A percentile compares a stretch with the other conserved stretches of the same genome.
phyloP scores from a whole-genome alignment of 345 rosid species.

The Citrus maxima region DNA sequence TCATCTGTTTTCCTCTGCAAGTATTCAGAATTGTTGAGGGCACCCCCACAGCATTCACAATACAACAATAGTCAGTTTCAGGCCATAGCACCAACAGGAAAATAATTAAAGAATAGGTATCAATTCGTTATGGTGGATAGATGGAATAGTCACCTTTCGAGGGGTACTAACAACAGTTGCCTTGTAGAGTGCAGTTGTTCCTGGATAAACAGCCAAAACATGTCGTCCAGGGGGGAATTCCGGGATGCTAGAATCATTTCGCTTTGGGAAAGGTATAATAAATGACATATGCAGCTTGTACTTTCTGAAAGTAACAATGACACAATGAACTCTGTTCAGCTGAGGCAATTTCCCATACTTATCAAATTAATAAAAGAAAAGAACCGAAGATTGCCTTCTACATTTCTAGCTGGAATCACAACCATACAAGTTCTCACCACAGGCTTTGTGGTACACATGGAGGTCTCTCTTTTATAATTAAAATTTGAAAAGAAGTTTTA shows the following conservation, averaged over 20 bases:
- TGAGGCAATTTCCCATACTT: neutral
- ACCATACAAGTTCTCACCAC: neutral
- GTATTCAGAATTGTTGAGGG: slow-evolving; percentile 10
- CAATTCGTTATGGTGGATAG: neutral
- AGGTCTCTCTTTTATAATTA: neutral
- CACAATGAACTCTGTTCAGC: slow-evolving; percentile 7
- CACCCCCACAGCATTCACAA: slow-evolving; percentile 22
- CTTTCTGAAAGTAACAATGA: slow-evolving; percentile 43
- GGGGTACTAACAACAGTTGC: slow-evolving; percentile 82
- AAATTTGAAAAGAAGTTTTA: neutral
- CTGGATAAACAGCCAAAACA: slow-evolving; percentile 99
- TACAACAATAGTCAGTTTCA: slow-evolving; percentile 27
- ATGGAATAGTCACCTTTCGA: slow-evolving; percentile 52
- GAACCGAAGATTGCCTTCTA: neutral
- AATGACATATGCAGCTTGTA: slow-evolving; percentile 80
- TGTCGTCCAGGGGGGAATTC: slow-evolving; percentile 69
- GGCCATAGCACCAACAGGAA: neutral
- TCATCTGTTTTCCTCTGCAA: slow-evolving; percentile 84
- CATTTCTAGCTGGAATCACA: neutral
- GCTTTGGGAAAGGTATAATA: slow-evolving; percentile 84
- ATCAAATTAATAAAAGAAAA: neutral
- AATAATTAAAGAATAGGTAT: neutral
- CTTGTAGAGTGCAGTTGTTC: slow-evolving; percentile 92
- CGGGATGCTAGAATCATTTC: slow-evolving; percentile 54
- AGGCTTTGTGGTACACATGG: neutral